Evolutionary conservation across 2,329 filamentous ascomycete species (phyloP), one percentile per base, ranked within the genome.

Genomic region (Colletotrichum tropicicola): DNA sequence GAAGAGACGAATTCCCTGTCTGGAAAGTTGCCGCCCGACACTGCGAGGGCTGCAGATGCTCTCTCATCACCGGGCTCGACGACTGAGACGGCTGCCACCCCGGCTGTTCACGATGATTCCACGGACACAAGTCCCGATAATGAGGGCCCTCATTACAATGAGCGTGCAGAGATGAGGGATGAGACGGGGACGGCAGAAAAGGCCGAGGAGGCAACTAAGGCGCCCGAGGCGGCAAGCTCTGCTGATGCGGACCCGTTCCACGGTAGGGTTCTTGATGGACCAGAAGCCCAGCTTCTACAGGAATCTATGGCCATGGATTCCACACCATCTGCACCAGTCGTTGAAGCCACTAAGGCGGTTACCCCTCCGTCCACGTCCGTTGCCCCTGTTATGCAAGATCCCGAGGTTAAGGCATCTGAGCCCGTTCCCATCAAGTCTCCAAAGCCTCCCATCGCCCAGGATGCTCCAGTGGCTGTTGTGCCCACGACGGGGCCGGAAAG

Each of bases 111-210:
- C 65, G 87, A 91, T 67, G 85, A 84, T 6, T 94, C 92, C 2
- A 88, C 91, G 1, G 89, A 91, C 69, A 94, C 92, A 2, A 94
- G 91, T 70, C 89, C 91, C 1, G 91, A 91, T 58, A 87, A 91
- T 58, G 91, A 93, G 51, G 84, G 82, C 17, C 81, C 86, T 49
- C 84, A 86, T 44, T 87, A 86, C 69, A 75, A 82, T 15, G 83
- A 89, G 70, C 79, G 80, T 32, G 75, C 76, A 55, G 83, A 82
- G 45, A 74, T 59, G 39, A 71, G 70, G 51, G 68, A 69, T 32
- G 65, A 61, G 66, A 79, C 68, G 70, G 79, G 72, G 73, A 81
- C 70, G 72, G 75, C 64, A 49, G 73, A 77, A 49, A 70, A 74
- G 48, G 70, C 69, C 8, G 72, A 72, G 12, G 73, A 68, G 25